These are phyloP conservation scores for Penicillium sp. DNA, from an alignment of 2,329 filamentous ascomycete genomes.

Conservation along the genomic window DNA sequence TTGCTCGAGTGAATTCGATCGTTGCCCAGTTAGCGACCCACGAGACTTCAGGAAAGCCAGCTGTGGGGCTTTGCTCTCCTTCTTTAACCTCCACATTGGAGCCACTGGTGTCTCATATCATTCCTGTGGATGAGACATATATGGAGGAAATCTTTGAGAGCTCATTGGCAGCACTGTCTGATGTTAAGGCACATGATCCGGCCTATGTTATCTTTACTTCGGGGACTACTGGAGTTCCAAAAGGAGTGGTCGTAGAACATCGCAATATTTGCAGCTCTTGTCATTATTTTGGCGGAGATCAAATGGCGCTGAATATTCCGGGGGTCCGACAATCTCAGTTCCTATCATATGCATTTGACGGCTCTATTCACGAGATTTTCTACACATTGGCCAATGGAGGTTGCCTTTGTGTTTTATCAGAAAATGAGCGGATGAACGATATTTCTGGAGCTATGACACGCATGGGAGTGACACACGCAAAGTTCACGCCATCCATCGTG, in stretches of 20 bases:
- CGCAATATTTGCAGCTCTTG: neutral
- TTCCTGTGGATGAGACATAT: neutral
- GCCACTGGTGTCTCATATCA: neutral
- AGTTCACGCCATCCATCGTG: slow-evolving; percentile 8
- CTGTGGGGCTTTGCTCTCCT: neutral
- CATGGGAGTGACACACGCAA: too few relatives aligned
- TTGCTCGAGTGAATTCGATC: neutral
- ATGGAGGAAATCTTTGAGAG: neutral
- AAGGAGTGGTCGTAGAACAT: slow-evolving; percentile 43
- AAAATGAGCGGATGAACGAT: slow-evolving; percentile 11
- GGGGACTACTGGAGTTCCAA: slow-evolving; percentile 47
- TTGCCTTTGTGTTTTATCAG: slow-evolving; percentile 13
- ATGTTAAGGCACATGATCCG: slow-evolving; percentile 15
- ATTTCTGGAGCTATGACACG: neutral
- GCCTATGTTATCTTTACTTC: slow-evolving; percentile 47
- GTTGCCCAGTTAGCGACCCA: neutral
- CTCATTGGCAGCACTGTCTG: neutral
- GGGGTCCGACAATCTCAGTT: slow-evolving; percentile 14
- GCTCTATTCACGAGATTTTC: slow-evolving; percentile 17
- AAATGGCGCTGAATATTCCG: too few relatives aligned
- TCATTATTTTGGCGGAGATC: neutral
- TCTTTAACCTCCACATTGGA: neutral
- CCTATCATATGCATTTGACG: slow-evolving; percentile 20
- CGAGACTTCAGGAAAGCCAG: too few relatives aligned
- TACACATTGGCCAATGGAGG: slow-evolving; percentile 13